Base-by-base conservation (phyloP, 2,329 filamentous ascomycete genomes). In the Colletotrichum eremochloae region DNA sequence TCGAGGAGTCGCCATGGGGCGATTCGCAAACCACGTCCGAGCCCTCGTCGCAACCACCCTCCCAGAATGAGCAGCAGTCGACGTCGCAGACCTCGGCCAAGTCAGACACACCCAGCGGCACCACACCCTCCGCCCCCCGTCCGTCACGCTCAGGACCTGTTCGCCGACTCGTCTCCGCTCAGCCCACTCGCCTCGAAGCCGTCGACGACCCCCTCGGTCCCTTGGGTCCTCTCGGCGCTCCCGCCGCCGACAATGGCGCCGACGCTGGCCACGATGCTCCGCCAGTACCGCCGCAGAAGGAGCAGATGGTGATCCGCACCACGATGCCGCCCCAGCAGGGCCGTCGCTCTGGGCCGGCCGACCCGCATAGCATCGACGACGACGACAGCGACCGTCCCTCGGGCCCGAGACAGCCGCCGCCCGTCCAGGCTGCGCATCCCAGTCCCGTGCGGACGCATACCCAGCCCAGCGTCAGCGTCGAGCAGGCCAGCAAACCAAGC, bases 401-500 rank as follows among this genome's bases (percentile, higher is more conserved):
- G 38, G 86, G 89, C 52, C 87, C 92, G 48, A 86, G 94, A 74
- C 87, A 89, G 70, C 94, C 93, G 62, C 90, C 90, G 44, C 90
- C 90, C 2, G 89, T 92, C 12, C 88, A 90, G 74, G 86, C 87
- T 50, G 86, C 90, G 8, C 84, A 85, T 75, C 86, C 86, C 29
- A 88, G 86, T 69, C 82, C 85, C 38, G 79, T 88, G 42, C 83
- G 84, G 77, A 86, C 82, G 80, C 87, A 83, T 78, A 89, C 80
- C 76, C 90, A 86, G 78, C 95, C 95, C 24, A 97, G 95, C 80
- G 90, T 98, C 75, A 97, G 93, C 81, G 86, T 98, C 68, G 96
- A 98, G 82, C 94, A 97, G 84, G 96, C 96, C 58, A 92, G 96
- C 40, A 97, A 97, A 83, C 96, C 96, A 6, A 93, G 86, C 53